Percentiles rank a stretch among this genome's conserved stretches.
phyloP scores from a whole-genome alignment of 2,329 filamentous ascomycete species.

The Coccinonectria pachysandricola region DNA sequence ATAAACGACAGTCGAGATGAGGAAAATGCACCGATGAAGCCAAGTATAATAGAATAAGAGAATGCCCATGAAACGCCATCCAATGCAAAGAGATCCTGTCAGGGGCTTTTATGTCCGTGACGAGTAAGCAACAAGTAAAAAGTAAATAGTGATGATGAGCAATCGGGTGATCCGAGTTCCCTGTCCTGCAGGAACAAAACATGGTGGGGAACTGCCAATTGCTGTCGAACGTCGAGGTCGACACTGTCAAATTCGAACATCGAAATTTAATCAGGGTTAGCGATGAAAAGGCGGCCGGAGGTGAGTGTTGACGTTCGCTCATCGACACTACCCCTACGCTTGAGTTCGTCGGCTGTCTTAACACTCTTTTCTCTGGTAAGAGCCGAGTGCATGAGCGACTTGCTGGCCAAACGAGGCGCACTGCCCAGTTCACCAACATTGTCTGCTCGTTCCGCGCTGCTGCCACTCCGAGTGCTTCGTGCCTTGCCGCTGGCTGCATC shows the following conservation, averaged over 20 bases:
- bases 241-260: conserved; percentile 3
- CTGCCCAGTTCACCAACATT: conserved; percentile 44
- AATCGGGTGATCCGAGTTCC: no score
- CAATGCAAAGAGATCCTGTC: conserved; percentile 14
- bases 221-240: conserved; percentile 7
- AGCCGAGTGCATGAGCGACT: conserved; percentile 46
- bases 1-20: conserved; percentile 15
- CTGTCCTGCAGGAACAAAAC: no score
- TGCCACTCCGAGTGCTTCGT: conserved; percentile 43
- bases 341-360: conserved; percentile 61
- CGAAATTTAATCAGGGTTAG: conserved; percentile 60
- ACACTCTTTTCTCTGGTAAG: conserved; percentile 55
- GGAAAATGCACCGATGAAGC: no score
- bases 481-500: conserved; percentile 38
- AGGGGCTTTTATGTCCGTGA: conserved; percentile 7
- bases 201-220: no score
- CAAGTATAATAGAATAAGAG: conserved; percentile 9
- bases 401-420: conserved; percentile 43
- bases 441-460: conserved; percentile 51
- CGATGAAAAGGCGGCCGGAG: conserved; percentile 67
- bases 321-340: conserved; percentile 70
- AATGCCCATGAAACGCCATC: conserved; percentile 20
- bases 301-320: conserved; percentile 70
- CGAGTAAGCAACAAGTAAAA: conserved; percentile 11
- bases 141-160: no score